Conservation (phyloP, 192 early-diverging fungal genomes). For the Funneliformis geosporum region DNA sequence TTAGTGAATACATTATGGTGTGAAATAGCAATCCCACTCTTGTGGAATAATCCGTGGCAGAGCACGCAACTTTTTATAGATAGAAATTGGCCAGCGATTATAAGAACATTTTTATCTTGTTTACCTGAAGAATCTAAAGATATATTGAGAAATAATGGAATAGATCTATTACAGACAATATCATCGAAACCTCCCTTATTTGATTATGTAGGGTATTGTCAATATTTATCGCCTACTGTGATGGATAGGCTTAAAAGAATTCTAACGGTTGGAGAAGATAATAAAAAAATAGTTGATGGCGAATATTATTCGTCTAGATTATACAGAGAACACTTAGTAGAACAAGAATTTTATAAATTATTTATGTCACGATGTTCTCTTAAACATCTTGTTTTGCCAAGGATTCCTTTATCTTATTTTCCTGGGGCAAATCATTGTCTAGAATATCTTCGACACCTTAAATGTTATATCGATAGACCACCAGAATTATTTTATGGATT, state of each 20-base stretch:
- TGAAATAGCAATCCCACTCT: neutral
- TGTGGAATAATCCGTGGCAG: slow-evolving; percentile 25
- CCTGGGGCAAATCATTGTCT: neutral
- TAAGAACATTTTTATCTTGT: slow-evolving; percentile 13
- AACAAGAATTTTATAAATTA: slow-evolving; percentile 20
- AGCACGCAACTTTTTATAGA: neutral
- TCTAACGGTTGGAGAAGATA: neutral
- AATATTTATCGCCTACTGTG: neutral
- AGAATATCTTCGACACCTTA: slow-evolving; percentile 1
- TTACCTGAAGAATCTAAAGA: slow-evolving; percentile 8
- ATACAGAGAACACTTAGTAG: slow-evolving; percentile 5
- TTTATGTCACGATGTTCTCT: slow-evolving; percentile 5
- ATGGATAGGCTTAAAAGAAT: neutral
- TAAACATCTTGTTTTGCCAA: slow-evolving; percentile 12
- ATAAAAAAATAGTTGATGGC: neutral
- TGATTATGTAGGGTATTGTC: slow-evolving; percentile 17
- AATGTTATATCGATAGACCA: slow-evolving; percentile 10
- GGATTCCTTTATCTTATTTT: slow-evolving; percentile 19
- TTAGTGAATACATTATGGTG: slow-evolving; percentile 27
- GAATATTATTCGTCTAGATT: neutral
- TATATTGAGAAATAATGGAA: slow-evolving; percentile 14
- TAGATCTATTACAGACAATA: neutral
- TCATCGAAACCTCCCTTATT: neutral
- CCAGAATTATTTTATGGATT: slow-evolving; percentile 24
- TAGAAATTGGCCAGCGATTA: neutral